Base-by-base conservation (phyloP, 2,329 filamentous ascomycete genomes). In the Pestalotiopsis sp. region DNA sequence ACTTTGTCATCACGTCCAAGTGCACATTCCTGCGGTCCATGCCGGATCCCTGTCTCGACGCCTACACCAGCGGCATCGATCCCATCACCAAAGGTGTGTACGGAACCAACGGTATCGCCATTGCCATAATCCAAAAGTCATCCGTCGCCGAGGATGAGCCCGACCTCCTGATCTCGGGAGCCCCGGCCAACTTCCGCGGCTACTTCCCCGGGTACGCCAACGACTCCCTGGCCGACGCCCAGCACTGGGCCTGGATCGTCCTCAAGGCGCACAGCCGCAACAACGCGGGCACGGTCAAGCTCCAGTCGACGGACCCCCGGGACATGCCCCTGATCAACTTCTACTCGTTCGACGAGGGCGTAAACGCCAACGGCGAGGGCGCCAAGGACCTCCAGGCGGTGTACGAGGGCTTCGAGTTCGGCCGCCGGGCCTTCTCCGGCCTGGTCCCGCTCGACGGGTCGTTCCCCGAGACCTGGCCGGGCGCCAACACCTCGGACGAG, bases 241-340 rank as follows among this genome's bases (percentile, higher is more conserved):
- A 69, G 73, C 68, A 73, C 77, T 2, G 70, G 77, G 78, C 63
- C 76, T 80, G 36, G 76, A 74, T 66, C 71, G 78, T 80, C 74
- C 77, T 80, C 45, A 81, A 80, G 71, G 76, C 76, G 3, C 81
- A 82, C 36, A 79, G 78, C 39, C 77, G 80, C 4, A 92, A 92
- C 66, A 82, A 83, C 61, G 83, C 83, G 11, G 91, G 91, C 14
- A 71, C 87, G 14, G 68, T 69, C 4, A 67, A 45, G 25, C 52
- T 69, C 9, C 82, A 81, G 23, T 91, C 89, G 0, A 81, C 85
- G 0, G 84, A 92, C 74, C 90, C 90, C 0, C 84, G 85, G 1
- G 90, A 92, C 65, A 84, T 85, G n/a, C 91, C 91, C 0, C 78
- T 85, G 36, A 90, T 91, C 75, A 84, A 86, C 75, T 90, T 90